A percentile compares a stretch with the other conserved stretches of the same genome.
phyloP scores from a whole-genome alignment of 257 asterid genomes.

The Solanum appendiculatum region DNA sequence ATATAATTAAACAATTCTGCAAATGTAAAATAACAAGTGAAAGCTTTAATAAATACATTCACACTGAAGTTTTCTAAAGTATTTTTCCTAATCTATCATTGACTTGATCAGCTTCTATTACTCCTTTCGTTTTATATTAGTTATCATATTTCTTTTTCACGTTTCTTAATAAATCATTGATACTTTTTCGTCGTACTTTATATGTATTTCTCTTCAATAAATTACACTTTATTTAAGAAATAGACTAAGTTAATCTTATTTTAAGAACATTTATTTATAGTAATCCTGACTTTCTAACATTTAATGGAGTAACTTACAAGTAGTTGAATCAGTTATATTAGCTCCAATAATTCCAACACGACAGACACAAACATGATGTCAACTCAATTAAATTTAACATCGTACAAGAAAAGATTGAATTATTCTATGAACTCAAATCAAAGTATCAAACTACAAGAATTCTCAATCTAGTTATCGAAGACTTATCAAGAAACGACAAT shows the following conservation, averaged over 20 bases:
- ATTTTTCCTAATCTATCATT: background rate
- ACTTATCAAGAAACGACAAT: background rate
- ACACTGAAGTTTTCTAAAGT: background rate
- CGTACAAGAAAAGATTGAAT: background rate
- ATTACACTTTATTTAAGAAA: too few relatives aligned
- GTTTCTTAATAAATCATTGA: too few relatives aligned
- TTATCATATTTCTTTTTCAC: too few relatives aligned
- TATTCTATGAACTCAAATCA: background rate
- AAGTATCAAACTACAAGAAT: background rate
- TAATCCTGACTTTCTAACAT: too few relatives aligned
- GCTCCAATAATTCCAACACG: background rate
- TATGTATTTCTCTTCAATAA: too few relatives aligned
- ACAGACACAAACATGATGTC: background rate
- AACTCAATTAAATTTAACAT: background rate
- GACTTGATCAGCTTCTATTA: background rate
- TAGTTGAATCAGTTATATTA: background rate
- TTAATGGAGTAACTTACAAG: background rate
- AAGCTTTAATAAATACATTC: background rate
- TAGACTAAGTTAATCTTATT: background rate
- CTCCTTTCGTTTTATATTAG: background rate
- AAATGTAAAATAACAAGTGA: background rate
- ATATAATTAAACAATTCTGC: background rate
- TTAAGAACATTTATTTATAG: accelerated
- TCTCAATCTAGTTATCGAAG: background rate
- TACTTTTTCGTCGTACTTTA: too few relatives aligned